A percentile compares a stretch with the other conserved stretches of the same genome.
These are phyloP conservation scores for Elsinoe perseae DNA, from an alignment of 2,329 filamentous ascomycete genomes.

Conservation along the genomic window DNA sequence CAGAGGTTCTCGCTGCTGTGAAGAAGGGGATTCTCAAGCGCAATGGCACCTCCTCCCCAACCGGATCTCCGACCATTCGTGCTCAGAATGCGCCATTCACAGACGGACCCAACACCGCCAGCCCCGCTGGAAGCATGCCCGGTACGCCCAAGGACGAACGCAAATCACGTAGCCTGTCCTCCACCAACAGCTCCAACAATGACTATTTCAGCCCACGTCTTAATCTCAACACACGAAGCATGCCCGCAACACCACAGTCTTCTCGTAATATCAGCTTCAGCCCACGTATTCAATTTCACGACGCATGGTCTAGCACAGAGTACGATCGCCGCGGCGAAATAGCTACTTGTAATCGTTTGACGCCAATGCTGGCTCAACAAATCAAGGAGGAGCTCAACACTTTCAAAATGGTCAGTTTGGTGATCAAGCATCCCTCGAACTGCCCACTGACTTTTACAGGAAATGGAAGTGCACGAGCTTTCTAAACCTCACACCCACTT, in stretches of 20 bases:
- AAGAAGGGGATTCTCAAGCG: slow-evolving; percentile 95
- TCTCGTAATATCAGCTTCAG: slow-evolving; percentile 66
- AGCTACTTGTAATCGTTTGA: slow-evolving; percentile 94
- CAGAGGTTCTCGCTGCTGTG: slow-evolving; percentile 83
- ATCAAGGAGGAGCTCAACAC: slow-evolving; percentile 99
- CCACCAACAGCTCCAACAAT: slow-evolving; percentile 61
- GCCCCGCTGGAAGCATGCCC: slow-evolving; percentile 75
- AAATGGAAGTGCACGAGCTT: slow-evolving; percentile 99
- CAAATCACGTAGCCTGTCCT: slow-evolving; percentile 39
- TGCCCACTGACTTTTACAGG: slow-evolving; percentile 50
- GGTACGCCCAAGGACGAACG: slow-evolving; percentile 79
- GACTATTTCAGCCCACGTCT: slow-evolving; percentile 84
- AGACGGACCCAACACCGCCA: slow-evolving; percentile 60
- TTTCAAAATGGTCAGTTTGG: slow-evolving; percentile 84
- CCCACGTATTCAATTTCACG: slow-evolving; percentile 86
- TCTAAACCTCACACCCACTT: slow-evolving; percentile 99
- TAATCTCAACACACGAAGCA: slow-evolving; percentile 64
- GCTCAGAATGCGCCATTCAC: slow-evolving; percentile 32
- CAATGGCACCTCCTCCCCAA: slow-evolving; percentile 54
- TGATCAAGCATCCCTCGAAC: not conserved
- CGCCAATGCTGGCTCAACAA: slow-evolving; percentile 93
- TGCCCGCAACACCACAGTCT: slow-evolving; percentile 67
- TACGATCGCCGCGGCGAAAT: slow-evolving; percentile 95
- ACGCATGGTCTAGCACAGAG: slow-evolving; percentile 91
- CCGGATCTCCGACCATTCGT: slow-evolving; percentile 60